Conservation (phyloP, 2,329 filamentous ascomycete species). For the Phialophora expanda region DNA sequence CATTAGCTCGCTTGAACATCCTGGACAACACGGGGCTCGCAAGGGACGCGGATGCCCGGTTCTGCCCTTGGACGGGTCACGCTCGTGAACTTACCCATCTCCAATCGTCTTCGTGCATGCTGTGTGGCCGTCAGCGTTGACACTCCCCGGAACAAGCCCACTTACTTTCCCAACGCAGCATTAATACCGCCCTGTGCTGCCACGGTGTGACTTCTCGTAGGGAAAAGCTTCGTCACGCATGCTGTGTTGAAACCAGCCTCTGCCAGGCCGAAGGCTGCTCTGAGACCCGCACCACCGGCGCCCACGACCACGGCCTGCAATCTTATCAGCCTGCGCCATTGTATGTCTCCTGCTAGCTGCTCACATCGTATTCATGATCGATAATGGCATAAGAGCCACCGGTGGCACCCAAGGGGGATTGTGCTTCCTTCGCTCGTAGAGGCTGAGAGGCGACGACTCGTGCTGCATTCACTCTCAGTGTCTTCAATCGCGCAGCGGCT, state of each 20-base stretch:
- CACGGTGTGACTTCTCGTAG: constrained; percentile 68
- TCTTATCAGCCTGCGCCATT: constrained; percentile 72
- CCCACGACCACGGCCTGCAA: constrained; percentile 80
- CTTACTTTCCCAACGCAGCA: constrained; percentile 60
- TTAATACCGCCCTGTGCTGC: constrained; percentile 71
- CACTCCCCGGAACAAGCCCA: constrained; percentile 4
- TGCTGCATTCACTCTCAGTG: constrained; percentile 56
- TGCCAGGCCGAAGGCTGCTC: constrained; percentile 67
- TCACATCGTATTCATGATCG: constrained; percentile 59
- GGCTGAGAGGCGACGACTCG: constrained; percentile 85
- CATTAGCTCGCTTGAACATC: no score
- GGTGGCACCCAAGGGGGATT: constrained; percentile 82
- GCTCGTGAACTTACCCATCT: constrained; percentile 46
- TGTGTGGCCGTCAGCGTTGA: constrained; percentile 37
- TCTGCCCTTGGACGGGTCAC: neutral
- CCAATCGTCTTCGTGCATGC: constrained; percentile 62
- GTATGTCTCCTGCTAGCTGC: constrained; percentile 39
- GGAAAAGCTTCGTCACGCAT: constrained; percentile 68
- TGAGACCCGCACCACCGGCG: constrained; percentile 67
- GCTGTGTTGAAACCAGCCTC: constrained; percentile 69
- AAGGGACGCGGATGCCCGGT: neutral
- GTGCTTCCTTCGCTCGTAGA: constrained; percentile 90
- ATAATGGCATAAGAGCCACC: constrained; percentile 76
- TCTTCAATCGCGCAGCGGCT: neutral
- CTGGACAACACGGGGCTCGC: neutral